Base-by-base conservation (phyloP, 495 filamentous ascomycete species). In the Penicillium goetzii region DNA sequence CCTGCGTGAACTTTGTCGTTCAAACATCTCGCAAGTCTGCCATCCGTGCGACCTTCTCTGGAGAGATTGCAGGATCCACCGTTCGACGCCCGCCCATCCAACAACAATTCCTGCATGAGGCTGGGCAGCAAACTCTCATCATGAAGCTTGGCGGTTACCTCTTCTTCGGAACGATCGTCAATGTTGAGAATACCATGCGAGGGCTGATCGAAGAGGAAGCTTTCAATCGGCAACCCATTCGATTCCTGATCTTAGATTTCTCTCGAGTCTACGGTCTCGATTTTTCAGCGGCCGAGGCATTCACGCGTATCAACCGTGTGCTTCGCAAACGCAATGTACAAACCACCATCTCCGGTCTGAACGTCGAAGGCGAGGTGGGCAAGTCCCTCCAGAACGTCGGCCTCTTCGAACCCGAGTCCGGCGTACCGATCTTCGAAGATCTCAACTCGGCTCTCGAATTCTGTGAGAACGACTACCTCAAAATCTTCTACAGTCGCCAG, bases 121-220 rank as follows among this genome's bases (percentile, higher is more conserved):
- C 92, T 47, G 94, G 96, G 1, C 82, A 84, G 36, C 95, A 99
- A 70, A 93, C 93, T 40, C 86, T 91, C 41, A 86, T 98, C 58
- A 90, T 93, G 63, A 98, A 97, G 74, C 84, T 98, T 28, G 88
- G 89, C 14, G 93, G 95, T 1, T 97, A 92, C 65, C 84, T 98
- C 9, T 99, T 98, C 79, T 99, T 99, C 67, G 95, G 95, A 7
- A 97, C 93, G 0, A 97, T 99, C 57, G 92, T 97, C 32, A 89
- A 89, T 34, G 93, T 99, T 3, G 95, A 99, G 75, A 89, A 90
- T 58, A 89, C 89, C 57, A 91, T 97, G 69, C 85, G 92, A 23
- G 85, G 81, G 1, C 77, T 97, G 54, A 89, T 98, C 33, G 85
- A 92, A 43, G 92, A 95, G 23, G 88, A 96, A 52, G 84, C 87